Evolutionary conservation across 2,329 filamentous ascomycete genomes (phyloP).

Genomic region (Ceratocystis harringtonii): DNA sequence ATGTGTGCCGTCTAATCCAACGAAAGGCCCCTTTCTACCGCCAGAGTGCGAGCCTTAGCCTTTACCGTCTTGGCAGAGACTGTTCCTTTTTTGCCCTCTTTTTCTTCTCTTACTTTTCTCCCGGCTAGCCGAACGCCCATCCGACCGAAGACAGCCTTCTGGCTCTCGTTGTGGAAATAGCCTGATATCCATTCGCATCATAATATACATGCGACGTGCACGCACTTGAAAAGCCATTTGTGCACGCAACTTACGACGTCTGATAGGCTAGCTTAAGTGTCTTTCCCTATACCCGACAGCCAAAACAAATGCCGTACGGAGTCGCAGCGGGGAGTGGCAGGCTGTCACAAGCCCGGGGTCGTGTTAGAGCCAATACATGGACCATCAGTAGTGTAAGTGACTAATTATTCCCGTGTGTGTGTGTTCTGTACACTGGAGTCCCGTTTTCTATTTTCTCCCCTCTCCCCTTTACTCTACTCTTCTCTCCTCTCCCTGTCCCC

Average conservation of each 20-base stretch:
- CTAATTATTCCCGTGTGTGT: not conserved
- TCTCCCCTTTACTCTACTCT: not conserved
- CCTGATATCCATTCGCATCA: not conserved
- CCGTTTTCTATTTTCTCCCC: not conserved
- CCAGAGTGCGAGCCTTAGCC: not conserved
- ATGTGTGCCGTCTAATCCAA: not conserved
- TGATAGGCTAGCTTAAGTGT: not conserved
- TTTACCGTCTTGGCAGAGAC: not conserved
- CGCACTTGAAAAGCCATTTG: no score
- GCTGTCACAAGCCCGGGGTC: constrained; percentile 10
- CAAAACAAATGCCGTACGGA: constrained; percentile 13
- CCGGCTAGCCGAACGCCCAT: constrained; percentile 8
- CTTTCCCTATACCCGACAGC: not conserved
- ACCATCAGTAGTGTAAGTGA: constrained; percentile 15
- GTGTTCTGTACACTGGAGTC: not conserved
- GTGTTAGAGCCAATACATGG: constrained; percentile 15
- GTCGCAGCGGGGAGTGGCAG: constrained; percentile 11
- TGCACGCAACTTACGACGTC: not conserved
- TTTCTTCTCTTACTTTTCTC: not conserved
- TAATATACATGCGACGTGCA: not conserved
- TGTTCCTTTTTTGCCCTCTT: not conserved
- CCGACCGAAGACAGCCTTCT: not conserved
- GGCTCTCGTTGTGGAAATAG: not conserved
- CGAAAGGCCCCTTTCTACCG: no score
- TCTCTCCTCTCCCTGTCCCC: not conserved